Evolutionary conservation across 208 protist species (phyloP), one percentile per base, ranked within the genome.

Genomic region (Acanthamoeba quina): DNA sequence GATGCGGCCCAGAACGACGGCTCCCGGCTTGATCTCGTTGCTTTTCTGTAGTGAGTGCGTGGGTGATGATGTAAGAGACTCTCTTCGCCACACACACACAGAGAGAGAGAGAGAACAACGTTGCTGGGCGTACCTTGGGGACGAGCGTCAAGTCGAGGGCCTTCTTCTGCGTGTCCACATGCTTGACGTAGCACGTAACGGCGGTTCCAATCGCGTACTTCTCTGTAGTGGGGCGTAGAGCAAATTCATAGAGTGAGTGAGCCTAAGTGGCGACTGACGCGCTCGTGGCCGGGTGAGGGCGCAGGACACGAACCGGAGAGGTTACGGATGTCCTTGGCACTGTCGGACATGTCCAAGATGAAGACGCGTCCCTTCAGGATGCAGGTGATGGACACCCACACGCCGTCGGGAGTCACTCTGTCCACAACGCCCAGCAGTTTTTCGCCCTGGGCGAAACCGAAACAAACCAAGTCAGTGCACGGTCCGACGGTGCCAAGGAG

Each of bases 181-280:
- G 17, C 68, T 93, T 93, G 64, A 93, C 90, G 70, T 68, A 83
- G 70, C 90, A 93, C 21, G 47, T 76, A n/a, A 93, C 66, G 41
- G 68, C 70, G n/a, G 54, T 93, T 31, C 90, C 90, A 37, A 68
- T 17, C 2, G n/a, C 2, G 72, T 93, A 93, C 76, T 93, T 93
- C 21, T 80, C 90, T 78, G 56, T 44, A 26, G 6, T 4, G 82
- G 24, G 17, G 19, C 11, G 49, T 47, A 29, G n/a, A 41, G 37
- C 24, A 37, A 86, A 86, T 86, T 37, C 24, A 19, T 11, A 60
- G 29, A 86, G 15, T 6, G 52, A 74, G 29, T 76, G 29, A 37
- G 17, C 68, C 2, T 24, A 24, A 41, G 19, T 47, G 31, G 1
- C 3, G 4, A 9, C 4, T 11, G 44, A 47, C 44, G 44, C 44